A percentile compares a stretch with the other conserved stretches of the same genome.
These are phyloP conservation scores for Claviceps paspali DNA, from an alignment of 2,329 filamentous ascomycete genomes.

Conservation along the genomic window DNA sequence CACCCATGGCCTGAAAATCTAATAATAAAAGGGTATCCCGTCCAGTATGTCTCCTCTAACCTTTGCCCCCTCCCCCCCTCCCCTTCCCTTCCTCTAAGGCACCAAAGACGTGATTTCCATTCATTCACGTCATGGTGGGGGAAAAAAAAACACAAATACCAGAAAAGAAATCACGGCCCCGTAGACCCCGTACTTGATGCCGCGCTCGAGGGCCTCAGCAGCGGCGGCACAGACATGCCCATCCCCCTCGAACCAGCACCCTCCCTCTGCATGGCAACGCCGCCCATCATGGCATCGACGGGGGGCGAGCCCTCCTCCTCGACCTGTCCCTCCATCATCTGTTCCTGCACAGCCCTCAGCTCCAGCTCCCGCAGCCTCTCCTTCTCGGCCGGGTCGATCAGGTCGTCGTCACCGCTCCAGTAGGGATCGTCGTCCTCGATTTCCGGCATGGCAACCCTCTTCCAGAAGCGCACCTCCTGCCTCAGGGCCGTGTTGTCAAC, in stretches of 20 bases:
- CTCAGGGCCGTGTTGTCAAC: slow-evolving; percentile 36
- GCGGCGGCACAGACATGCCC: slow-evolving; percentile 15
- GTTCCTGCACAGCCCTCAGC: slow-evolving; percentile 26
- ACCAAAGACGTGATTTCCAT: no score
- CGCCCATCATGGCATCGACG: slow-evolving; percentile 17
- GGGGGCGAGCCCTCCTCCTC: slow-evolving; percentile 7
- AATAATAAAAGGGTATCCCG: no score
- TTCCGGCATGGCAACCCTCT: slow-evolving; percentile 48
- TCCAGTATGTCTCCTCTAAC: no score
- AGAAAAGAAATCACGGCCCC: slow-evolving; percentile 14
- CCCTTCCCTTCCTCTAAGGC: no score
- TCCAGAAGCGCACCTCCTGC: slow-evolving; percentile 51
- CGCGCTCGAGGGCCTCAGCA: slow-evolving; percentile 22
- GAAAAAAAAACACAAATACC: neutral
- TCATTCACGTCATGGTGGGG: no score
- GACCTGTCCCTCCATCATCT: slow-evolving; percentile 18
- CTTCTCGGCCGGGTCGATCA: slow-evolving; percentile 47
- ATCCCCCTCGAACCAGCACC: slow-evolving; percentile 14
- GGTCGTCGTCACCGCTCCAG: slow-evolving; percentile 51
- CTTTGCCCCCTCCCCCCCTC: no score
- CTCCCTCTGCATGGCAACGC: slow-evolving; percentile 24
- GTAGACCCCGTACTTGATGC: slow-evolving; percentile 29
- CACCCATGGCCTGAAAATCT: no score
- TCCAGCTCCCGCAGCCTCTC: slow-evolving; percentile 35
- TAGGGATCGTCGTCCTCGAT: slow-evolving; percentile 43